These are phyloP conservation scores for Purpureocillium lavendulum DNA, from an alignment of 2,329 filamentous ascomycete species.

Conservation along the genomic window DNA sequence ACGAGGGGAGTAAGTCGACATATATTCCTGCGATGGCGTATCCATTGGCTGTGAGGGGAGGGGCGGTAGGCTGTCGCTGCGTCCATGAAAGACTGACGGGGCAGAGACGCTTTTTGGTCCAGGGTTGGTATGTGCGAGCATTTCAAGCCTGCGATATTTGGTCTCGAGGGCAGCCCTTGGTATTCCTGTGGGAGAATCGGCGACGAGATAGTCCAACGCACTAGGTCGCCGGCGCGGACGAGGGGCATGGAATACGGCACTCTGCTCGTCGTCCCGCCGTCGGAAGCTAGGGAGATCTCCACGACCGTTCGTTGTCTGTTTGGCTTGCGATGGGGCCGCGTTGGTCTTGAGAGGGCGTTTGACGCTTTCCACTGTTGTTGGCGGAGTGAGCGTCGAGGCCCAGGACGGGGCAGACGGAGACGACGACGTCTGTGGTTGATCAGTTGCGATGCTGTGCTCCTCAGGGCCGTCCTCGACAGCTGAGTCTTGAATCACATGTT, in stretches of 20 bases:
- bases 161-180: constrained; percentile 4
- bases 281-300: too few relatives aligned
- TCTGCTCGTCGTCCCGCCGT: too few relatives aligned
- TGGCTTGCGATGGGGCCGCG: constrained; percentile 1
- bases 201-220: constrained; percentile 11
- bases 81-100: background rate
- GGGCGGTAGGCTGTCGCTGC: background rate
- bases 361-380: background rate
- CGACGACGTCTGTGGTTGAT: constrained; percentile 1
- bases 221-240: constrained; percentile 8
- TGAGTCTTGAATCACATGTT: constrained; percentile 1
- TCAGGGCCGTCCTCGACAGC: constrained; percentile 8
- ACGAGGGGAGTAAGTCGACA: too few relatives aligned
- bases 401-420: constrained; percentile 2
- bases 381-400: constrained; percentile 2
- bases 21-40: too few relatives aligned
- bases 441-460: constrained; percentile 1
- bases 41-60: too few relatives aligned
- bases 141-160: background rate
- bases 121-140: too few relatives aligned
- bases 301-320: background rate
- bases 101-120: background rate
- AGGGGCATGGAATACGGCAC: constrained; percentile 1
- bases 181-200: constrained; percentile 5
- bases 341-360: constrained; percentile 1